Base-by-base conservation (phyloP, 768 basidiomycete genomes). In the Amanita exitialis region DNA sequence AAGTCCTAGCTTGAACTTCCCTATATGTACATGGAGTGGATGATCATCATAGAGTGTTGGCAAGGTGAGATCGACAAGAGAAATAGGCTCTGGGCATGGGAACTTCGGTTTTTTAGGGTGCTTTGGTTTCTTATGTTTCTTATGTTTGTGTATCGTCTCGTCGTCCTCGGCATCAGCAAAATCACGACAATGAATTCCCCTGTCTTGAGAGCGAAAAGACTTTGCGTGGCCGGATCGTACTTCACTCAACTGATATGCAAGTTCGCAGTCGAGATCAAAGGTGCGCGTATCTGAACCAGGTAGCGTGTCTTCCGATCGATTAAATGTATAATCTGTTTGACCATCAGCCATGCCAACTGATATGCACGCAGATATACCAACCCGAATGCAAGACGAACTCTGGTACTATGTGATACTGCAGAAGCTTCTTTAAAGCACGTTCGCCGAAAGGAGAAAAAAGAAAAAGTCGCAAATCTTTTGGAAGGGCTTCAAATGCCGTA, bases 401-500 rank as follows among this genome's bases (percentile, higher is more conserved):
- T 0, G 78, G 78, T 5, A 78, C 70, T 51, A 78, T 68, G 62
- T 85, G 82, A 63, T 74, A 83, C 41, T 77, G 66, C 12, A 85
- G 57, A 16, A 84, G 52, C 62, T 81, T 82, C 54, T 66, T 72
- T 47, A 84, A 54, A 9, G 64, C 74, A 16, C 56, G 61, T 28
- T 68, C 65, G 6, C 82, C 82, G 49, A 78, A 76, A 1, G 79
- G 77, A 3, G 80, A 82, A 63, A 83, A 82, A 46, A 83, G 65
- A 70, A 72, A 83, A 23, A 71, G 56, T 52, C 66, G 67, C 20
- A 83, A 70, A 46, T 70, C 73, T n/a, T 52, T 58, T 0, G 82
- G 82, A 13, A 83, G 69, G 13, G 57, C 60, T 23, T 67, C 54
- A 55, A 75, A 79, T 42, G 72, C 73, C 54, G 61, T 65, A 58